Conservation (phyloP, 1,284 basidiomycete species). For the Puccinia polysora region DNA sequence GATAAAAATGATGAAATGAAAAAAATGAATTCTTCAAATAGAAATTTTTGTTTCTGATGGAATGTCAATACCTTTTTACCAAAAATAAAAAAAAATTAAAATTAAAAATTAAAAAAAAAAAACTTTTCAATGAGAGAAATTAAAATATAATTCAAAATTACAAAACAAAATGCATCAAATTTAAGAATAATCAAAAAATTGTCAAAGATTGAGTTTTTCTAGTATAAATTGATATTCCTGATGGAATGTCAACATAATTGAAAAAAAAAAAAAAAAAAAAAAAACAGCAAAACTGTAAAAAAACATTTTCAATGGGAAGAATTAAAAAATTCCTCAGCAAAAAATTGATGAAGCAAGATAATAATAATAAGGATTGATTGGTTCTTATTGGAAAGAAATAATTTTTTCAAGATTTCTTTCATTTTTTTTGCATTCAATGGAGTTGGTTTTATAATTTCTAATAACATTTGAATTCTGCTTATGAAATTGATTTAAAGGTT, state of each 20-base stretch:
- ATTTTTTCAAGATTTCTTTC: too few relatives aligned
- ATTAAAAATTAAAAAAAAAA: not conserved
- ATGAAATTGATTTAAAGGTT: too few relatives aligned
- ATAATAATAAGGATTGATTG: too few relatives aligned
- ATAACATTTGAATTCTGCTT: too few relatives aligned
- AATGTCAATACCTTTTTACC: not conserved
- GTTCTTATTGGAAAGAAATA: too few relatives aligned
- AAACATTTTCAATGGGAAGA: not conserved
- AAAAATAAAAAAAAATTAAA: not conserved
- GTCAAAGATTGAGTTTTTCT: not conserved
- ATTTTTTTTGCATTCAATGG: too few relatives aligned
- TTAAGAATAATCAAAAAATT: not conserved
- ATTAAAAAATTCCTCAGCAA: not conserved
- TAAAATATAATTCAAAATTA: not conserved
- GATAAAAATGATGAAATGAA: not conserved
- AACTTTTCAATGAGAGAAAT: not conserved
- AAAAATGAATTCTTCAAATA: not conserved
- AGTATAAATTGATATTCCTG: not conserved
- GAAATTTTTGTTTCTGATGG: not conserved
- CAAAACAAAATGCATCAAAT: not conserved
- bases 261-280: not conserved
- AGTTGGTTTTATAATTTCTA: too few relatives aligned
- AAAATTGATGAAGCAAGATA: not conserved
- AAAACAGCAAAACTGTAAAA: not conserved
- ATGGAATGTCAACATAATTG: not conserved